phyloP scores from a whole-genome alignment of 2,329 filamentous ascomycete genomes.

The Metarhizium humberi region DNA sequence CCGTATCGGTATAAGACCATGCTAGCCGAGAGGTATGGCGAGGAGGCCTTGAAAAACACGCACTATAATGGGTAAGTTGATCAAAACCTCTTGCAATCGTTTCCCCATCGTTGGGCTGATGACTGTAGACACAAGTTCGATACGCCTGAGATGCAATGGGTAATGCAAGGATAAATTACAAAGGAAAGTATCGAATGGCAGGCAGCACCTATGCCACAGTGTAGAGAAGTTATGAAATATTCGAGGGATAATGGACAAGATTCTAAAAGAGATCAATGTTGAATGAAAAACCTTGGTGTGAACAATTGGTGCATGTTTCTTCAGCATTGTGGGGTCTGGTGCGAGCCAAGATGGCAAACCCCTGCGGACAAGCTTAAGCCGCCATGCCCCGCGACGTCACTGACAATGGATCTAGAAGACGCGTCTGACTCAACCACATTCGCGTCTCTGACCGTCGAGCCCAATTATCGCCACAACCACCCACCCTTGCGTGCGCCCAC shows the following conservation, averaged over 20 bases:
- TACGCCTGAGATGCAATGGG: conserved; percentile 26
- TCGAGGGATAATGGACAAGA: too few relatives aligned
- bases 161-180: background rate
- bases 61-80: too few relatives aligned
- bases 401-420: background rate
- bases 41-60: conserved; percentile 6
- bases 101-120: too few relatives aligned
- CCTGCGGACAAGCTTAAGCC: background rate
- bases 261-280: too few relatives aligned
- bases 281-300: too few relatives aligned
- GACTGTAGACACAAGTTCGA: conserved; percentile 30
- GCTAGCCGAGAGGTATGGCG: conserved; percentile 47
- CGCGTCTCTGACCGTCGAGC: background rate
- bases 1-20: conserved; percentile 51
- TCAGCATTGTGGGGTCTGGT: background rate
- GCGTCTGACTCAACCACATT: background rate
- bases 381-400: background rate
- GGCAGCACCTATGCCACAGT: background rate
- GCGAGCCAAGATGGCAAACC: background rate
- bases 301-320: background rate
- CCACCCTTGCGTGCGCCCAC: background rate
- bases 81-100: too few relatives aligned
- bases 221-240: too few relatives aligned
- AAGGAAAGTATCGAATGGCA: background rate
- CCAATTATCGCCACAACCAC: background rate